Evolutionary conservation across 371 early-diverging fungal genomes (phyloP).

Genomic region (Cokeromyces recurvatus): DNA sequence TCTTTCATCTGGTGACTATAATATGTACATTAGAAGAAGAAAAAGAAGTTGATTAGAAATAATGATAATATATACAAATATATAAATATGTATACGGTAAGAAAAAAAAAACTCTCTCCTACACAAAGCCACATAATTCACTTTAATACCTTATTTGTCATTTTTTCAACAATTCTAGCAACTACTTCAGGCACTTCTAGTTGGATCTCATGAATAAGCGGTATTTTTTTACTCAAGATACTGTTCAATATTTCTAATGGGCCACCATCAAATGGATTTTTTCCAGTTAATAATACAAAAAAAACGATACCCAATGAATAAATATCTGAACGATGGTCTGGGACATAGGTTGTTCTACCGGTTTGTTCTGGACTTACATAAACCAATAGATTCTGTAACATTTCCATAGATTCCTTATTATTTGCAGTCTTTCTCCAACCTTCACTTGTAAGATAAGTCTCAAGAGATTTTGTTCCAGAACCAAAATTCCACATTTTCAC

Average conservation of each 20-base stretch:
- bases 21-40: not conserved
- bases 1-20: conserved; percentile 52
- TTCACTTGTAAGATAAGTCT: conserved; percentile 36
- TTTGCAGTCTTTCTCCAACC: conserved; percentile 39
- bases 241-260: conserved; percentile 52
- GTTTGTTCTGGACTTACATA: conserved; percentile 52
- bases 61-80: no score
- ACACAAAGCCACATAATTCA: not conserved
- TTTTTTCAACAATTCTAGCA: conserved; percentile 46
- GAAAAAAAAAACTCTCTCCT: not conserved
- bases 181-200: conserved; percentile 47
- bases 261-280: conserved; percentile 48
- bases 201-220: conserved; percentile 40
- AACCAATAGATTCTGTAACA: conserved; percentile 23
- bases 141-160: conserved; percentile 47
- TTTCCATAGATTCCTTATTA: conserved; percentile 25
- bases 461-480: conserved; percentile 28
- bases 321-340: conserved; percentile 55
- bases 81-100: no score
- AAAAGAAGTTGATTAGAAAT: not conserved
- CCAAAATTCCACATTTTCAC: conserved; percentile 43
- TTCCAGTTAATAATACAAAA: conserved; percentile 47
- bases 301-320: conserved; percentile 53
- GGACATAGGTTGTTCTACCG: conserved; percentile 51
- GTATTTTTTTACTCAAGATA: conserved; percentile 43